Conservation (phyloP, 2,329 filamentous ascomycete species). For the Thielaviopsis ethacetica region DNA sequence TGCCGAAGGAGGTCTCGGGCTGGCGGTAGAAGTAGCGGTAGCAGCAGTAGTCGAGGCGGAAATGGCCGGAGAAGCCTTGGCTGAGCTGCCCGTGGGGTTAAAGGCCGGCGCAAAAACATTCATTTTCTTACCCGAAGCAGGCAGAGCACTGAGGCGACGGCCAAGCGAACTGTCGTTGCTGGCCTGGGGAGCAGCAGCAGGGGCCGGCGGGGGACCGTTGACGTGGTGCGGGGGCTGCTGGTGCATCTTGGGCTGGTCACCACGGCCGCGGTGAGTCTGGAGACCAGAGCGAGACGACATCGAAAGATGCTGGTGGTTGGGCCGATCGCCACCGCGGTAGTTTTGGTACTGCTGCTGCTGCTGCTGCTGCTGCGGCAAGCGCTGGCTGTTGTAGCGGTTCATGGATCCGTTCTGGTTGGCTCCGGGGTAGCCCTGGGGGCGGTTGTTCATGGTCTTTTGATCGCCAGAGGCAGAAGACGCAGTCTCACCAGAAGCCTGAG, state of each 20-base stretch:
- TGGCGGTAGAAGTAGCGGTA: slow-evolving; percentile 1
- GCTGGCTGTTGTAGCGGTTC: slow-evolving; percentile 29
- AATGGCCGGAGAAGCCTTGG: slow-evolving; percentile 4
- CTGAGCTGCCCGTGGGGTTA: slow-evolving; percentile 45
- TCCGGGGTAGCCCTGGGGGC: slow-evolving; percentile 25
- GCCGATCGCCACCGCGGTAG: neutral
- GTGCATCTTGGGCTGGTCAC: neutral
- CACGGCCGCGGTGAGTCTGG: neutral
- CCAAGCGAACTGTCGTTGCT: slow-evolving; percentile 34
- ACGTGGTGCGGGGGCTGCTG: neutral
- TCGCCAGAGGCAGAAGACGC: slow-evolving; percentile 16
- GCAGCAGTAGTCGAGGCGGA: neutral
- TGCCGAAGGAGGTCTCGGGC: neutral
- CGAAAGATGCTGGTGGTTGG: neutral
- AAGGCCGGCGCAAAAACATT: slow-evolving; percentile 66
- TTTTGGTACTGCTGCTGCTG: slow-evolving; percentile 17
- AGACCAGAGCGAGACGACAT: neutral
- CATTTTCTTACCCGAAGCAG: slow-evolving; percentile 37
- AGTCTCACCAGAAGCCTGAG: slow-evolving; percentile 15
- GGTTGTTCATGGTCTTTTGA: slow-evolving; percentile 1
- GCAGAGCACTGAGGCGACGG: slow-evolving; percentile 34
- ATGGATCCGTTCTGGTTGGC: slow-evolving; percentile 33
- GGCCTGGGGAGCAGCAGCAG: slow-evolving; percentile 1
- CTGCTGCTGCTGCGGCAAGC: slow-evolving; percentile 18
- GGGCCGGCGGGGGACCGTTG: neutral